phyloP scores from a whole-genome alignment of 106 monocot genomes.

The Chionographis japonica region DNA sequence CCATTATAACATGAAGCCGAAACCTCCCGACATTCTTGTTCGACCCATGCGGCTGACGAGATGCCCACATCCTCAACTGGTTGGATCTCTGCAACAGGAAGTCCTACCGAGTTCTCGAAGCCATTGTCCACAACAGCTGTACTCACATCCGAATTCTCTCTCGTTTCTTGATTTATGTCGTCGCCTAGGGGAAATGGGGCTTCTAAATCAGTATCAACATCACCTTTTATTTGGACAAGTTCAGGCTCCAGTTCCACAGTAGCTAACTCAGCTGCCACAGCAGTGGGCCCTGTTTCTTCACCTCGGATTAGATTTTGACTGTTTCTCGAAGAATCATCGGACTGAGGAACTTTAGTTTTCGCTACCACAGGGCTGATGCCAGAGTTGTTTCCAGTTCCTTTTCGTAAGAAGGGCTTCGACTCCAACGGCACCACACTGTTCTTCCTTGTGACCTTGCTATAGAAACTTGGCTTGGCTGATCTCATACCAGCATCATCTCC shows the following conservation, averaged over 20 bases:
- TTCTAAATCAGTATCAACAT: constrained; percentile 1
- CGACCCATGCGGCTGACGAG: constrained; percentile 46
- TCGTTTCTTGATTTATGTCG: constrained; percentile 7
- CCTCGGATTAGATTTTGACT: constrained; percentile 8
- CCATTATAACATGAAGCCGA: constrained; percentile 7
- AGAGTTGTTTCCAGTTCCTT: constrained; percentile 8
- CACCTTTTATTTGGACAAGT: background rate
- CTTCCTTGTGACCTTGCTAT: constrained; percentile 37
- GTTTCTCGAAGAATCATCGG: constrained; percentile 19
- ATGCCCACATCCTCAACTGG: constrained; percentile 24
- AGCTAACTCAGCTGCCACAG: constrained; percentile 2
- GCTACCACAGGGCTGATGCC: constrained; percentile 4
- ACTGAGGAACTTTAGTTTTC: constrained; percentile 16
- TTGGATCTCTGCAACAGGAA: constrained; percentile 5
- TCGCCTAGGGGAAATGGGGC: background rate
- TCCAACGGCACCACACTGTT: constrained; percentile 43
- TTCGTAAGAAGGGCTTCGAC: constrained; percentile 28
- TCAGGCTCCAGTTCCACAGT: background rate
- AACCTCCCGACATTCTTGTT: constrained; percentile 16
- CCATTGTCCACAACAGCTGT: constrained; percentile 2
- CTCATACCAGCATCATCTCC: constrained; percentile 15
- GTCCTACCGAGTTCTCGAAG: background rate
- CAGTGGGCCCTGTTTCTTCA: constrained; percentile 11
- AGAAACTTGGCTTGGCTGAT: constrained; percentile 32
- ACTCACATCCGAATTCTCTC: constrained; percentile 1